phyloP scores from a whole-genome alignment of 192 early-diverging fungal species.

The Umbelopsis ramanniana region DNA sequence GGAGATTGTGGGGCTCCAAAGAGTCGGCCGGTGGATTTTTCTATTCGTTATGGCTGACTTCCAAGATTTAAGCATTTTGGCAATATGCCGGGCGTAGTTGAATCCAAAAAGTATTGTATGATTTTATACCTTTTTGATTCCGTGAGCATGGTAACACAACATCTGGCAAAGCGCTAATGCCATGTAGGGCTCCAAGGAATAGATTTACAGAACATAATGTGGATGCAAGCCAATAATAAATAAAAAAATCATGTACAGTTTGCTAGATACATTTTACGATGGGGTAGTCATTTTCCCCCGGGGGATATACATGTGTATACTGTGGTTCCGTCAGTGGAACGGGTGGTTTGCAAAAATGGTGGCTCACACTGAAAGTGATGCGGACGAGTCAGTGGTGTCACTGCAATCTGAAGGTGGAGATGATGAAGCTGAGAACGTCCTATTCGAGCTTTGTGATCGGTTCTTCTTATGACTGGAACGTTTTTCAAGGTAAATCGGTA shows the following conservation, averaged over 20 bases:
- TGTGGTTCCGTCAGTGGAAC: not conserved
- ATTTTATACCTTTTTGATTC: no score
- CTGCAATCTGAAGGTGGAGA: constrained; percentile 5
- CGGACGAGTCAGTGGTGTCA: constrained; percentile 6
- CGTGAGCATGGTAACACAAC: no score
- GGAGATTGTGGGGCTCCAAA: no score
- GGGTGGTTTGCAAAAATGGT: not conserved
- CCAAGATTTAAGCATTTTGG: no score
- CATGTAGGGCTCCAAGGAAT: no score
- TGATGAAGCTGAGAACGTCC: not conserved
- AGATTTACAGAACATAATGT: no score
- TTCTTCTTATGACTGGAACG: not conserved
- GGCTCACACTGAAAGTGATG: not conserved
- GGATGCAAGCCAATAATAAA: not conserved
- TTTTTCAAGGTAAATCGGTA: constrained; percentile 15
- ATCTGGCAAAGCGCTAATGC: no score
- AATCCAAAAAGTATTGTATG: no score
- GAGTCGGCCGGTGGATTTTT: no score
- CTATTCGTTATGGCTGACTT: no score
- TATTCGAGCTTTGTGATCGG: constrained; percentile 6
- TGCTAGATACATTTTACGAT: not conserved
- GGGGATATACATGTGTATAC: no score
- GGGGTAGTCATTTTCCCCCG: not conserved
- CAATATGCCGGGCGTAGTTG: no score
- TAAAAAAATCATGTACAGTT: not conserved